Evolutionary conservation across 139 green algal species (phyloP).

Genomic region (Mesotaenium endlicherianum): DNA sequence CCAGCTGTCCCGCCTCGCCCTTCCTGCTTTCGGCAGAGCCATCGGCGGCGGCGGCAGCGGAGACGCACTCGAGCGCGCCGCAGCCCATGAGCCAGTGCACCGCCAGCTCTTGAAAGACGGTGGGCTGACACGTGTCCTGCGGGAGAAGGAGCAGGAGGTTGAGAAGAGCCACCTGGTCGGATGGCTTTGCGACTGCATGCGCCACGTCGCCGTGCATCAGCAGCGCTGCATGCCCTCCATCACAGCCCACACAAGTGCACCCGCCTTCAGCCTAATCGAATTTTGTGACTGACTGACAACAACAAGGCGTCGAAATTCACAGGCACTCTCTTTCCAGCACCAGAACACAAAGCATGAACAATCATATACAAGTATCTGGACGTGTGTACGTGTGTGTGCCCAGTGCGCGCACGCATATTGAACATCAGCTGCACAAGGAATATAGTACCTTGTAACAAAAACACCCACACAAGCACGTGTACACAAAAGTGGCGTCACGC

Average conservation of each 20-base stretch:
- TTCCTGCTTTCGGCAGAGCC: not conserved
- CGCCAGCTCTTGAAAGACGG: not conserved
- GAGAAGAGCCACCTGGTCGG: not conserved
- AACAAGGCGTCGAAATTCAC: not conserved
- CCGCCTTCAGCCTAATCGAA: too few species aligned
- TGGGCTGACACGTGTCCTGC: not conserved
- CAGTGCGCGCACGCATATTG: not conserved
- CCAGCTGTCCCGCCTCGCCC: not conserved
- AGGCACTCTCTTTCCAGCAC: not conserved
- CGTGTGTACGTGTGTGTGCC: too few species aligned
- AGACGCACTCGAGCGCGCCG: too few species aligned
- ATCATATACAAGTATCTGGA: too few species aligned
- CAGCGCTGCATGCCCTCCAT: not conserved
- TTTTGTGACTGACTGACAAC: not conserved
- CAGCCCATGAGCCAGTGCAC: slow-evolving; percentile 13
- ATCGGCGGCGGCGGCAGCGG: not conserved
- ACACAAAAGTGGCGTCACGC: too few species aligned
- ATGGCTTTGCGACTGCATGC: not conserved
- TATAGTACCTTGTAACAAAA: not conserved
- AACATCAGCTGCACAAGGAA: not conserved
- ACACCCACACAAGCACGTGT: not conserved
- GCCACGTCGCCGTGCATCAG: not conserved
- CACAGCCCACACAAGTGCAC: not conserved
- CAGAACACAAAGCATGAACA: not conserved
- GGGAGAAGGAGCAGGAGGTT: not conserved